These are phyloP conservation scores for Choiromyces venosus DNA, from an alignment of 495 filamentous ascomycete species.

Conservation along the genomic window DNA sequence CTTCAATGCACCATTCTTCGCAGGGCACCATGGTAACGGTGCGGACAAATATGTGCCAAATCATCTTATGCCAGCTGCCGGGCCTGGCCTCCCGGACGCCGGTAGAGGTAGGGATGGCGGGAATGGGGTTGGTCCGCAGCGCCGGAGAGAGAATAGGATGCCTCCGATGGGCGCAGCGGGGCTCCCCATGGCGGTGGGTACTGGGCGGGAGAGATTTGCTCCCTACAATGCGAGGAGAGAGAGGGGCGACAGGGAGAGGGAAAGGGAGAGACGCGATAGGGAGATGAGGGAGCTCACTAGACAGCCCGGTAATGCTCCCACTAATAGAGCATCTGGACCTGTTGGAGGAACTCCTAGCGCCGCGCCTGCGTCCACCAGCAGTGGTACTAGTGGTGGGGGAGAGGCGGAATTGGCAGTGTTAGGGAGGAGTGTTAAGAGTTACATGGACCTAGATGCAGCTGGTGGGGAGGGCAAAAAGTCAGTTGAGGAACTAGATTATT, in stretches of 20 bases:
- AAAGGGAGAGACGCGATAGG: slow-evolving; percentile 38
- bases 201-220: slow-evolving; percentile 45
- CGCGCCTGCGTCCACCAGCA: slow-evolving; percentile 30
- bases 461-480: slow-evolving; percentile 50
- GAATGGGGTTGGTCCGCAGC: slow-evolving; percentile 46
- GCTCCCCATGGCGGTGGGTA: slow-evolving; percentile 23
- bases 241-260: slow-evolving; percentile 45
- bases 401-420: slow-evolving; percentile 68
- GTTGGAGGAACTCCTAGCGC: slow-evolving; percentile 32
- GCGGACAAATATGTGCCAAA: slow-evolving; percentile 32
- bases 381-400: slow-evolving; percentile 54
- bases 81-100: slow-evolving; percentile 29
- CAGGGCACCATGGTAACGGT: slow-evolving; percentile 28
- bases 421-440: slow-evolving; percentile 86
- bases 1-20: slow-evolving; percentile 49
- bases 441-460: slow-evolving; percentile 89
- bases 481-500: slow-evolving; percentile 57
- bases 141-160: slow-evolving; percentile 43
- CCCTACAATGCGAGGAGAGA: slow-evolving; percentile 46
- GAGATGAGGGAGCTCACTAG: slow-evolving; percentile 42
- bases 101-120: slow-evolving; percentile 23
- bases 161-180: slow-evolving; percentile 15
- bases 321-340: slow-evolving; percentile 9
- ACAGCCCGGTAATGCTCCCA: slow-evolving; percentile 28
- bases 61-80: slow-evolving; percentile 29